phyloP scores from a whole-genome alignment of 352 stramenopile genomes.

The Thalassiosira exigua region DNA sequence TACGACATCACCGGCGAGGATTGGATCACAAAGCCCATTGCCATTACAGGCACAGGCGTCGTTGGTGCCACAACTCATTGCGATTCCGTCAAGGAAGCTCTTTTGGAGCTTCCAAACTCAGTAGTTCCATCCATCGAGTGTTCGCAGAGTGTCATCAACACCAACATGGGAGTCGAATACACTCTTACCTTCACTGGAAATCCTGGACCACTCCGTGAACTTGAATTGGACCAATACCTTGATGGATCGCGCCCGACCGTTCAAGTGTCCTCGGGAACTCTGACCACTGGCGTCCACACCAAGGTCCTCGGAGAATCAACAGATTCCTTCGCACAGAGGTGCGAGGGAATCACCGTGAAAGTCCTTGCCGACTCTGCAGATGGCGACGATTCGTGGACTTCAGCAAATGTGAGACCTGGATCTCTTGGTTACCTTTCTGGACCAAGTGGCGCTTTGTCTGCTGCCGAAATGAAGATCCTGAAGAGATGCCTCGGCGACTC shows the following conservation, averaged over 20 bases:
- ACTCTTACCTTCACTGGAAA: constrained; percentile 77
- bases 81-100: constrained; percentile 52
- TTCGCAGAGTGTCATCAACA: constrained; percentile 37
- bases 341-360: constrained; percentile 72
- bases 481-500: constrained; percentile 82
- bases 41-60: constrained; percentile 43
- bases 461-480: constrained; percentile 65
- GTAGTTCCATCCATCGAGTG: constrained; percentile 67
- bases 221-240: constrained; percentile 77
- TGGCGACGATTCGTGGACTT: constrained; percentile 44
- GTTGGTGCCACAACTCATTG: constrained; percentile 45
- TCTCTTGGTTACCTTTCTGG: constrained; percentile 61
- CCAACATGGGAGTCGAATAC: constrained; percentile 62
- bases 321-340: constrained; percentile 77
- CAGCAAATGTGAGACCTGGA: constrained; percentile 48
- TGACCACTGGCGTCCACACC: constrained; percentile 43
- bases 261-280: constrained; percentile 46
- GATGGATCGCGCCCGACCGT: constrained; percentile 74
- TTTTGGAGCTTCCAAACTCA: constrained; percentile 73
- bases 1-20: constrained; percentile 64
- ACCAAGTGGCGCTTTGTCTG: constrained; percentile 40
- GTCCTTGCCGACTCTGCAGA: constrained; percentile 53
- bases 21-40: constrained; percentile 57
- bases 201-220: constrained; percentile 64
- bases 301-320: constrained; percentile 70